Base-by-base conservation (phyloP, 2,329 filamentous ascomycete genomes). In the Scopulariopsis brevicaulis region DNA sequence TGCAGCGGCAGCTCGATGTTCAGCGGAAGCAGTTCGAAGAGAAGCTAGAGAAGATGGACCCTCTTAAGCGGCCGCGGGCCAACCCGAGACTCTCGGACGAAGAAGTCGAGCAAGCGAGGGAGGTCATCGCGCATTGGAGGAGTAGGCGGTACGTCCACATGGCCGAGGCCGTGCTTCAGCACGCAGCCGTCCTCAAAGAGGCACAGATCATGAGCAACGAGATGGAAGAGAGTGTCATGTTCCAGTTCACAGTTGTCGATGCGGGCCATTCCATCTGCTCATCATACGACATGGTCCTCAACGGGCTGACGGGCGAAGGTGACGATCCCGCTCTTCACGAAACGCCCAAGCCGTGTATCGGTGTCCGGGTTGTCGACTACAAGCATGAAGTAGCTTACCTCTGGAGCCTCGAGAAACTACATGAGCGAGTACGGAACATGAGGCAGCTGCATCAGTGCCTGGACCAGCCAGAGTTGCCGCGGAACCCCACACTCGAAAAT, bases 131-230 rank as follows among this genome's bases (percentile, higher is more conserved):
- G 61, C 85, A 87, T 64, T 99, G 94, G 94, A 84, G 85, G 61
- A 81, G 87, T 63, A 85, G 90, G 34, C 89, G 90, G 66, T 96
- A 93, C 65, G 90, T 99, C 59, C 86, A 87, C 58, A 96, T 99
- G 89, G 92, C 93, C 3, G 94, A 97, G 70, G 84, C 86, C 1
- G 86, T 97, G 32, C 76, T 99, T 53, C 91, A 96, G 67, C 87
- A 96, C 68, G 93, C 93, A 2, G 85, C 89, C 8, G 83, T 86
- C 32, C 72, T 99, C 59, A 99, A 99, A 69, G 94, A 99, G 71
- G 94, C 94, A 1, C 94, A 99, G 68, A 86, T 99, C 60, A 94
- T 99, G 90, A 96, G 92, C 74, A 93, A 96, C 65, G 90, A 96
- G 65, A 88, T 99, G 75, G 89, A 94, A 64, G 94, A 96, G 69